These are phyloP conservation scores for Collybiopsis confluens DNA, from an alignment of 768 basidiomycete genomes.

Conservation along the genomic window DNA sequence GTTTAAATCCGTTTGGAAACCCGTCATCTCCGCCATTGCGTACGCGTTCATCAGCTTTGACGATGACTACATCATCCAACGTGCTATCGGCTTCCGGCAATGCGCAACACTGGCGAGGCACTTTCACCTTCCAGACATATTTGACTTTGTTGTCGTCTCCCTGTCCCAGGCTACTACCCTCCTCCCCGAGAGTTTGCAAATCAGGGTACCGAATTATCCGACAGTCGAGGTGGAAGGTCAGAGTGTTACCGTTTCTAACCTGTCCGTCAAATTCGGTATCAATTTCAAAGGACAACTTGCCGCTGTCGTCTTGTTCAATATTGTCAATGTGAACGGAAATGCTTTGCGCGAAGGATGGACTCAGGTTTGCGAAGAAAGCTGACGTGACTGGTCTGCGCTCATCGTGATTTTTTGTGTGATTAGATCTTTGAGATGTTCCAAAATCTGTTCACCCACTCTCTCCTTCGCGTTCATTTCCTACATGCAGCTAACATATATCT, in stretches of 20 bases:
- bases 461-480: too few species aligned
- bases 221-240: conserved; percentile 88
- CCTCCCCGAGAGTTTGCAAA: conserved; percentile 66
- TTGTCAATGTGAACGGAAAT: conserved; percentile 93
- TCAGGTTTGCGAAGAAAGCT: too few species aligned
- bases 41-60: conserved; percentile 95
- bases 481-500: too few species aligned
- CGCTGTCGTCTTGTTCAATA: conserved; percentile 95
- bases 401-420: conserved; percentile 1
- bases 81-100: conserved; percentile 95
- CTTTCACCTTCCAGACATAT: conserved; percentile 90
- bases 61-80: conserved; percentile 95
- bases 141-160: conserved; percentile 93
- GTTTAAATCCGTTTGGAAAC: conserved; percentile 92
- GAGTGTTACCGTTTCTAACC: conserved; percentile 81
- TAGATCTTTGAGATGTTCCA: conserved; percentile 99
- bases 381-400: too few species aligned
- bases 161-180: conserved; percentile 90
- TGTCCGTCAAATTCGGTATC: conserved; percentile 91
- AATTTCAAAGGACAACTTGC: conserved; percentile 95
- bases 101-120: conserved; percentile 90
- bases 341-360: conserved; percentile 94
- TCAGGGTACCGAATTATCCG: conserved; percentile 79
- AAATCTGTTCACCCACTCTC: conserved; percentile 90
- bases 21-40: conserved; percentile 89